Evolutionary conservation across 2,329 filamentous ascomycete genomes (phyloP), one percentile per base, ranked within the genome.

Genomic region (Pleurostoma richardsiae): DNA sequence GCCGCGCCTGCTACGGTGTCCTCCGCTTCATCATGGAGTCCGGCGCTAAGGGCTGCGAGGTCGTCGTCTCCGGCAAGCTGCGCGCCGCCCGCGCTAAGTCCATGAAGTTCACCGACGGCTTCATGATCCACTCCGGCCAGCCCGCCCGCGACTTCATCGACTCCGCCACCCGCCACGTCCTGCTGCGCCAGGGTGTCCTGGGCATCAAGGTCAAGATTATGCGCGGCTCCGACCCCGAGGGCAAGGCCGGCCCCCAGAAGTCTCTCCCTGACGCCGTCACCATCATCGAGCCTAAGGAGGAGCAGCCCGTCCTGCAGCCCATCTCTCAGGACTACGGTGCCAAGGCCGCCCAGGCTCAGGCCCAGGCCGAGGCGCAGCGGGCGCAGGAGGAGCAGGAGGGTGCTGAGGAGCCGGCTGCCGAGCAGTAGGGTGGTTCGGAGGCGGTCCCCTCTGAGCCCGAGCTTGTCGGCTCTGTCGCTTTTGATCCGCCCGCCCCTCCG

Each of bases 151-250:
- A 99, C 80, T 99, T 99, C 82, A 99, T 99, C 74, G 94, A 99
- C 83, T 83, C 79, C 67, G 95, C 95, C 64, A 97, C 94, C 68
- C 94, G 94, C 66, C 94, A 99, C 89, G 94, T 99, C 66, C 90
- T 99, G 61, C 91, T 99, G 75, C 89, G 95, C 79, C 94, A 99
- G 83, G 94, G 94, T 88, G 94, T 99, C 60, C 82, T 99, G 60
- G 94, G 94, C 80, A 99, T 99, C 82, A 99, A 99, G 86, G 94
- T 99, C 77, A 99, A 99, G 91, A 99, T 99, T 80, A 99, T 99
- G 94, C 91, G 95, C 73, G 94, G 94, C 71, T 94, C 90, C 64
- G 94, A 99, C 81, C 94, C 94, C 72, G 90, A 97, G 79, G 94
- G 94, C 85, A 99, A 99, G 86, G 85, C 90, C 66, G 90, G 94